Percentiles rank a stretch among this genome's conserved stretches.
Conservation (phyloP, 495 filamentous ascomycete genomes). For the Endocarpon pusillum region DNA sequence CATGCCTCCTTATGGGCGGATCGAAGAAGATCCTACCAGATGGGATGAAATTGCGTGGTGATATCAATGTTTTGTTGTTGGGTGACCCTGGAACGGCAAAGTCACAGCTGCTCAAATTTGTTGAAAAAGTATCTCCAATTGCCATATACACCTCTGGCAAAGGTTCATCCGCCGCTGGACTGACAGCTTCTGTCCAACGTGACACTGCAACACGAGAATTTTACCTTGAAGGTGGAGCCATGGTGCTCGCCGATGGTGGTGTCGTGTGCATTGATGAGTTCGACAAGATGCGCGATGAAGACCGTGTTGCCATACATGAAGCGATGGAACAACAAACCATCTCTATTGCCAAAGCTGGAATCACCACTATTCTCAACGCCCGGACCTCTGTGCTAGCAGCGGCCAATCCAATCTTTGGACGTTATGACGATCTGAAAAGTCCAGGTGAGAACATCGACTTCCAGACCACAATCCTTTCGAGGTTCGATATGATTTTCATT, state of each 20-base stretch:
- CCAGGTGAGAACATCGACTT: slow-evolving; percentile 99
- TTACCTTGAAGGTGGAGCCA: slow-evolving; percentile 95
- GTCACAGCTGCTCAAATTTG: slow-evolving; percentile 93
- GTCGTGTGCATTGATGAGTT: slow-evolving; percentile 99
- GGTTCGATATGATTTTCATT: slow-evolving; percentile 99
- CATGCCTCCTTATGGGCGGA: slow-evolving; percentile 85
- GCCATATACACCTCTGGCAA: slow-evolving; percentile 99
- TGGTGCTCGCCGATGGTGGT: slow-evolving; percentile 95
- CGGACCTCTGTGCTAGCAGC: slow-evolving; percentile 89
- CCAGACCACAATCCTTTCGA: slow-evolving; percentile 93
- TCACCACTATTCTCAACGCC: slow-evolving; percentile 96
- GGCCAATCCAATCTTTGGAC: slow-evolving; percentile 92
- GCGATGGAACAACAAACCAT: slow-evolving; percentile 99
- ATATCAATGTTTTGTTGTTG: slow-evolving; percentile 94
- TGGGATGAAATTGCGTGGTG: slow-evolving; percentile 94
- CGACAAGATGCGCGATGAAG: slow-evolving; percentile 99
- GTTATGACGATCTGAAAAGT: slow-evolving; percentile 94
- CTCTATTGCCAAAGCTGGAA: slow-evolving; percentile 97
- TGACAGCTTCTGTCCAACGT: slow-evolving; percentile 93
- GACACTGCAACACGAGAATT: slow-evolving; percentile 88
- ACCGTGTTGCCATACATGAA: slow-evolving; percentile 97
- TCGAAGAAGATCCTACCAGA: slow-evolving; percentile 98
- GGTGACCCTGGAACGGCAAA: slow-evolving; percentile 98
- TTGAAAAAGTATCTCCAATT: slow-evolving; percentile 90
- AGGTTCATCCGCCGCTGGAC: slow-evolving; percentile 93